Conservation (phyloP, 2,329 filamentous ascomycete species). For the Pleurostoma richardsiae region DNA sequence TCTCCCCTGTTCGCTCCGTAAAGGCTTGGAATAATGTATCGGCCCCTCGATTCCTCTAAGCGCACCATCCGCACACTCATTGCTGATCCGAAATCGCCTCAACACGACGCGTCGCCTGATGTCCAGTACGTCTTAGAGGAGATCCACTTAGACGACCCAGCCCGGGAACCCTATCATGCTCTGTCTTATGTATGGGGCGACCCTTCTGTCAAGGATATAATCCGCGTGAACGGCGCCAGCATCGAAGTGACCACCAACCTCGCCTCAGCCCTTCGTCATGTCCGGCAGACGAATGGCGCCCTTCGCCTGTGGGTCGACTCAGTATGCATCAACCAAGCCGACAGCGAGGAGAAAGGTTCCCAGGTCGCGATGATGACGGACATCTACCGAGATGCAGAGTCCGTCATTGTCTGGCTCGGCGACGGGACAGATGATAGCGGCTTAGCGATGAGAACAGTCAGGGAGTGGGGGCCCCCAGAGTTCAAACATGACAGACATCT, state of each 20-base stretch:
- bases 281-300: background rate
- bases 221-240: background rate
- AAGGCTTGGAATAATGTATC: no score
- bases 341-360: background rate
- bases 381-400: background rate
- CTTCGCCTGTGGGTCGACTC: background rate
- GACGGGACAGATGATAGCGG: background rate
- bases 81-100: no score
- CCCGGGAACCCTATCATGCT: background rate
- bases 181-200: constrained; percentile 3
- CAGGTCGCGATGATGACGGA: constrained; percentile 3
- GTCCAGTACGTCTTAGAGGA: background rate
- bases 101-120: no score
- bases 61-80: no score
- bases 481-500: background rate
- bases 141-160: background rate
- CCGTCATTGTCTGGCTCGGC: constrained; percentile 4
- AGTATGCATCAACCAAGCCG: constrained; percentile 1
- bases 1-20: no score
- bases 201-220: background rate
- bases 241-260: background rate
- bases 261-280: background rate
- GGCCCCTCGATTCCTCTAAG: no score
- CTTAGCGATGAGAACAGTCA: background rate
- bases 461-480: background rate